A percentile compares a stretch with the other conserved stretches of the same genome.
Evolutionary conservation across 164 flowering plant genomes (phyloP).

Genomic region (Euptelea pleiosperma): DNA sequence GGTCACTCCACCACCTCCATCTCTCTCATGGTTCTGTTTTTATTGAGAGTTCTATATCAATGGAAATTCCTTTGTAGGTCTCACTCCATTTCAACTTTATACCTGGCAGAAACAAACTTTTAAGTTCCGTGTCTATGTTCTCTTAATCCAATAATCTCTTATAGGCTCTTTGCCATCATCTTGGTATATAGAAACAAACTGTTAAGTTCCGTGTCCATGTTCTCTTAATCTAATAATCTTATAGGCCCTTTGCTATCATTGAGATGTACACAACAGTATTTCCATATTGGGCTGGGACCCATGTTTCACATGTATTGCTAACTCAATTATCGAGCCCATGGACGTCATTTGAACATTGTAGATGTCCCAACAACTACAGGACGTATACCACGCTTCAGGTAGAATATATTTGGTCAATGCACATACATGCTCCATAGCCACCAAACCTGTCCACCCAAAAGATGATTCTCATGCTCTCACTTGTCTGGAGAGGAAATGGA

Average conservation of each 20-base stretch:
- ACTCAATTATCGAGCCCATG: conserved; percentile 4
- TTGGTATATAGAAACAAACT: no score
- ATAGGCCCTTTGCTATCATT: no score
- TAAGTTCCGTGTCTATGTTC: no score
- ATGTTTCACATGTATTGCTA: neutral
- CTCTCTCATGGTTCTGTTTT: neutral
- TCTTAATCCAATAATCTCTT: no score
- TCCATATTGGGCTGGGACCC: neutral
- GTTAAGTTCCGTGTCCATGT: no score
- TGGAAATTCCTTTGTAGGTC: neutral
- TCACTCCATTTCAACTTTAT: neutral
- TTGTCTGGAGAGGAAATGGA: neutral
- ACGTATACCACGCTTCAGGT: neutral
- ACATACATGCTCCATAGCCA: no score
- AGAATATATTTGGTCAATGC: neutral
- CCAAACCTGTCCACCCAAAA: neutral
- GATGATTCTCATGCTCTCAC: neutral
- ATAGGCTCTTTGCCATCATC: no score
- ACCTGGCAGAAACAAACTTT: neutral
- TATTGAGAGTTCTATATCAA: neutral
- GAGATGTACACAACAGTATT: no score
- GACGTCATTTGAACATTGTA: neutral
- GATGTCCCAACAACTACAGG: neutral
- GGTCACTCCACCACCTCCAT: neutral
- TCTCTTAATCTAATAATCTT: no score